Evolutionary conservation across 441 rosid species (phyloP).

Genomic region (Jatropha multifida): DNA sequence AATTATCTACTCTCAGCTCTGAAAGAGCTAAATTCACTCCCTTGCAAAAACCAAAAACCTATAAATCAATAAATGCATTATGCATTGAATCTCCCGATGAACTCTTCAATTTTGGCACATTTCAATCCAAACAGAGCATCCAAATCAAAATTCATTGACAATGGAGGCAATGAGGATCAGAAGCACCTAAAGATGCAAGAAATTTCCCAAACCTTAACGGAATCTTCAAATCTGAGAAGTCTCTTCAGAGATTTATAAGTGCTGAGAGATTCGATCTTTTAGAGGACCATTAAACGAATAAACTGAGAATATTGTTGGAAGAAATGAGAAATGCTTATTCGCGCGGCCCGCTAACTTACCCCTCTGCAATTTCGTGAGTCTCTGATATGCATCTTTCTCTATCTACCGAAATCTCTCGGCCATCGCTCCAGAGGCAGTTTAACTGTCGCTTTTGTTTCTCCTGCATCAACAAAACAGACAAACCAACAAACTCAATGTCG

Average conservation of each 20-base stretch:
- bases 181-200: background rate
- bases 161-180: constrained; percentile 9
- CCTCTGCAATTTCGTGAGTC: background rate
- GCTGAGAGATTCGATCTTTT: constrained; percentile 1
- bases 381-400: background rate
- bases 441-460: background rate
- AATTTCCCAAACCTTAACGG: background rate
- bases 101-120: constrained; percentile 1
- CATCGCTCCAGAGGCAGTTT: background rate
- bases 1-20: constrained; percentile 2
- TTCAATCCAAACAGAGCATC: background rate
- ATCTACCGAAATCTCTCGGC: constrained; percentile 1
- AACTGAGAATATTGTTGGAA: background rate
- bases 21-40: background rate
- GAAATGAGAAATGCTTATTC: background rate
- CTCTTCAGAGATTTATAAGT: background rate
- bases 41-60: background rate
- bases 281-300: background rate
- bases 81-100: background rate
- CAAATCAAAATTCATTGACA: background rate
- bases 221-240: background rate
- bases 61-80: constrained; percentile 1
- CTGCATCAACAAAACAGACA: constrained; percentile 12
- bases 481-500: constrained; percentile 11
- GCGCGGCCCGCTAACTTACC: background rate